Percentiles rank a stretch among this genome's conserved stretches.
phyloP scores from a whole-genome alignment of 495 filamentous ascomycete genomes.

The Aspergillus carlsbadensis region DNA sequence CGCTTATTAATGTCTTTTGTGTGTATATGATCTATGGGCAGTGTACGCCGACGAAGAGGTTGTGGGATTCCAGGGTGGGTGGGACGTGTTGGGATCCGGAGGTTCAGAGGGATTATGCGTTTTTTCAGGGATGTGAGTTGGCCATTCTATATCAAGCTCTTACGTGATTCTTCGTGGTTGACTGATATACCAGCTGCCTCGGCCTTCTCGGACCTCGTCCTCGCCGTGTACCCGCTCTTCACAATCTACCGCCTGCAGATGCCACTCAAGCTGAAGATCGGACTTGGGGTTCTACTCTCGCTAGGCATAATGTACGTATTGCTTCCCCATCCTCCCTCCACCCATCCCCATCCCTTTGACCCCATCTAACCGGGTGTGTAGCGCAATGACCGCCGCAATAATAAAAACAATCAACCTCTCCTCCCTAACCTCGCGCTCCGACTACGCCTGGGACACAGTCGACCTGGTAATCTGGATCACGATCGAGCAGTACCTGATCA shows the following conservation, averaged over 20 bases:
- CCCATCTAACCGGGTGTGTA: background rate
- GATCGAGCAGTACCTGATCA: constrained; percentile 16
- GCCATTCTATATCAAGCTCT: too few relatives aligned
- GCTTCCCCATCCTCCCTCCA: too few relatives aligned
- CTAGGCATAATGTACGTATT: constrained; percentile 13
- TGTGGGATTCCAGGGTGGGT: constrained; percentile 3
- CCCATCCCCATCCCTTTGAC: background rate
- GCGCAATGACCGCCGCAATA: constrained; percentile 19
- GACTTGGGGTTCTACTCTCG: constrained; percentile 12
- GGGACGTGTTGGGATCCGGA: constrained; percentile 11
- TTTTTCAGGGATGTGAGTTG: constrained; percentile 14
- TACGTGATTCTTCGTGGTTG: too few relatives aligned
- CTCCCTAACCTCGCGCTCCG: background rate
- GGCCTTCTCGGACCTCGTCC: constrained; percentile 8
- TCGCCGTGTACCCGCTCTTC: constrained; percentile 16
- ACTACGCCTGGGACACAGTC: constrained; percentile 10
- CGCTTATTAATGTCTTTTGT: constrained; percentile 3
- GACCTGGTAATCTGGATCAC: constrained; percentile 11
- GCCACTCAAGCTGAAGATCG: constrained; percentile 10
- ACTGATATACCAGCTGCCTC: constrained; percentile 7
- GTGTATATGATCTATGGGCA: constrained; percentile 16
- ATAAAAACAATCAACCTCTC: constrained; percentile 14
- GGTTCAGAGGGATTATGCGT: constrained; percentile 13
- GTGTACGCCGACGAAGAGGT: constrained; percentile 7
- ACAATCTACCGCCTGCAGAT: constrained; percentile 14